Base-by-base conservation (phyloP, 75 land plant genomes). In the Adiantum capillusveneris region DNA sequence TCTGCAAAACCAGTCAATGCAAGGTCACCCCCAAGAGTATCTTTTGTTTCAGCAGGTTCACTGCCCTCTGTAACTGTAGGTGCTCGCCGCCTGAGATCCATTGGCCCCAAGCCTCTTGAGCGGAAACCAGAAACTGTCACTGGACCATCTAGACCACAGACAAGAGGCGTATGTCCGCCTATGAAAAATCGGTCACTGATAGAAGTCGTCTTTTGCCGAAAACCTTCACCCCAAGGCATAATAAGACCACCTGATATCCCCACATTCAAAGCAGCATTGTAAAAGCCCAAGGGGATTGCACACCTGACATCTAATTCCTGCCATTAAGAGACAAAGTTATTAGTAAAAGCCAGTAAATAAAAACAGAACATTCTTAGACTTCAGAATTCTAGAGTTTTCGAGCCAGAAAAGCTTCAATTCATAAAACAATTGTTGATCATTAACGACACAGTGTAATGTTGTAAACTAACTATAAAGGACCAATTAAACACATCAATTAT, bases 261-360 rank as follows among this genome's bases (percentile, higher is more conserved):
- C 53, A 90, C 56, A 58, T 94, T 94, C 25, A 94, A 46, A 9
- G 98, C 98, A 58, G 91, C 62, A 56, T 65, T 73, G 56, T 51
- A 78, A 58, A 86, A 81, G 53, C 96, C 98, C 60, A 94, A 58
- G 28, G 98, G 98, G 20, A 90, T 16, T 7, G 96, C 86, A 69
- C 31, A 79, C 30, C 96, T 79, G 46, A 90, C 62, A 79, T 90
- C 98, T 50, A 94, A 54, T 36, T 94, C 98, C 98, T 94, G 88
- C 6, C 18, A 46, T 3, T 41, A 46, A 46, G 22, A 46, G 9
- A 34, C 37, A 34, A n/a, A n/a, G n/a, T n/a, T n/a, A n/a, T n/a
- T n/a, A n/a, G n/a, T n/a, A n/a, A n/a, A n/a, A n/a, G n/a, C n/a
- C n/a, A n/a, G n/a, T n/a, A n/a, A n/a, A n/a, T n/a, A n/a, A n/a